Conservation (phyloP, 768 basidiomycete genomes). For the Coprinellus micaceus region DNA sequence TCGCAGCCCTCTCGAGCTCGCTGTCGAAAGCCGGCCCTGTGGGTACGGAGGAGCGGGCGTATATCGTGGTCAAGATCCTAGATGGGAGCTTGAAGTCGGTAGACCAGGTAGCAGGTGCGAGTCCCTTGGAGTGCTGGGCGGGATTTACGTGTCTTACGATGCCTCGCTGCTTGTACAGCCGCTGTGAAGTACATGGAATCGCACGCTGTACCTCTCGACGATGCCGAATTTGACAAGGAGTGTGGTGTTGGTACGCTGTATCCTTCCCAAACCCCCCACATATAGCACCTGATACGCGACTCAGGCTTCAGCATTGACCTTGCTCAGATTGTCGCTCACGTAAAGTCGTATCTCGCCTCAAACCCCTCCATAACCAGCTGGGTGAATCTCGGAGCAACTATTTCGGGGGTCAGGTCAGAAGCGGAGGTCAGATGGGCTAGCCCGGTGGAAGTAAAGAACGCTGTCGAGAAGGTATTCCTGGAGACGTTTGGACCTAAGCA, state of each 20-base stretch:
- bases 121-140: too few relatives aligned
- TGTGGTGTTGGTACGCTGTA: slow-evolving; percentile 81
- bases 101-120: slow-evolving; percentile 85
- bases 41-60: slow-evolving; percentile 51
- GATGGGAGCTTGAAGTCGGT: slow-evolving; percentile 69
- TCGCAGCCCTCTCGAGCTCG: slow-evolving; percentile 63
- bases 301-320: slow-evolving; percentile 77
- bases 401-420: slow-evolving; percentile 58
- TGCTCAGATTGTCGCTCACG: slow-evolving; percentile 54
- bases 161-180: slow-evolving; percentile 36
- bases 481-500: slow-evolving; percentile 74
- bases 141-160: too few relatives aligned
- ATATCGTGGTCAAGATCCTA: slow-evolving; percentile 65
- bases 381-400: slow-evolving; percentile 65
- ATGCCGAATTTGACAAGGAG: slow-evolving; percentile 64
- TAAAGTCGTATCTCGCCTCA: slow-evolving; percentile 54
- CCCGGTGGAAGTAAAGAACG: slow-evolving; percentile 79
- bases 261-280: background rate
- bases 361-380: slow-evolving; percentile 61
- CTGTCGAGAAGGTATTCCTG: slow-evolving; percentile 66
- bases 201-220: slow-evolving; percentile 58
- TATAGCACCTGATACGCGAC: too few relatives aligned
- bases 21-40: slow-evolving; percentile 53
- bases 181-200: slow-evolving; percentile 73
- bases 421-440: slow-evolving; percentile 77